Evolutionary conservation across 768 basidiomycete species (phyloP).

Genomic region (Pulveroboletus frians): DNA sequence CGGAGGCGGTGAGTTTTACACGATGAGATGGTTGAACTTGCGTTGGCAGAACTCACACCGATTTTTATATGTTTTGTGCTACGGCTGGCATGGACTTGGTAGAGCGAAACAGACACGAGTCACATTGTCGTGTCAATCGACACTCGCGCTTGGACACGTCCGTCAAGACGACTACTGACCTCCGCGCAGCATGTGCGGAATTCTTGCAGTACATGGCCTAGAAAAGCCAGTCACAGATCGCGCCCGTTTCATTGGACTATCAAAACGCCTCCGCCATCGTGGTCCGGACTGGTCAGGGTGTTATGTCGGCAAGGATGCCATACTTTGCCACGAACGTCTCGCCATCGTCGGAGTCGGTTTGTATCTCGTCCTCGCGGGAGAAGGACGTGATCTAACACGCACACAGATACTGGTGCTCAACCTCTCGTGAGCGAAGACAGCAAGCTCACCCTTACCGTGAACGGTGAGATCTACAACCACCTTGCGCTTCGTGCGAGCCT

Average conservation of each 20-base stretch:
- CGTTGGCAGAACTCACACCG: too few species aligned
- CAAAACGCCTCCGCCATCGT: constrained; percentile 86
- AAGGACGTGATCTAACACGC: not conserved
- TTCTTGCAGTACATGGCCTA: constrained; percentile 79
- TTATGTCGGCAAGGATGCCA: constrained; percentile 72
- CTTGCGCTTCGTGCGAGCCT: constrained; percentile 67
- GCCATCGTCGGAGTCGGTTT: constrained; percentile 97
- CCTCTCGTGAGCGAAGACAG: constrained; percentile 86
- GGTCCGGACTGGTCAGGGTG: constrained; percentile 99
- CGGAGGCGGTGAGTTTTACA: too few species aligned
- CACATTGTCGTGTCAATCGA: not conserved
- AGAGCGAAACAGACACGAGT: not conserved
- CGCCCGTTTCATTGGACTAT: constrained; percentile 73
- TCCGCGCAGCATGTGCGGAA: constrained; percentile 74
- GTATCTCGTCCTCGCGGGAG: constrained; percentile 20
- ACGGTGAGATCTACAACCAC: constrained; percentile 99
- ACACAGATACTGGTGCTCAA: constrained; percentile 90
- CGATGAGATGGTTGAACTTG: not conserved
- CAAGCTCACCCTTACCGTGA: constrained; percentile 82
- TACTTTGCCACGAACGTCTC: constrained; percentile 92
- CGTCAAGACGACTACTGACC: not conserved
- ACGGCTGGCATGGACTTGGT: too few species aligned
- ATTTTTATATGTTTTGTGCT: too few species aligned
- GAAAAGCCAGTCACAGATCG: constrained; percentile 66
- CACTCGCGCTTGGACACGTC: not conserved